Conservation (phyloP, 805 yeast species). For the Zygosaccharomyces bisporus region DNA sequence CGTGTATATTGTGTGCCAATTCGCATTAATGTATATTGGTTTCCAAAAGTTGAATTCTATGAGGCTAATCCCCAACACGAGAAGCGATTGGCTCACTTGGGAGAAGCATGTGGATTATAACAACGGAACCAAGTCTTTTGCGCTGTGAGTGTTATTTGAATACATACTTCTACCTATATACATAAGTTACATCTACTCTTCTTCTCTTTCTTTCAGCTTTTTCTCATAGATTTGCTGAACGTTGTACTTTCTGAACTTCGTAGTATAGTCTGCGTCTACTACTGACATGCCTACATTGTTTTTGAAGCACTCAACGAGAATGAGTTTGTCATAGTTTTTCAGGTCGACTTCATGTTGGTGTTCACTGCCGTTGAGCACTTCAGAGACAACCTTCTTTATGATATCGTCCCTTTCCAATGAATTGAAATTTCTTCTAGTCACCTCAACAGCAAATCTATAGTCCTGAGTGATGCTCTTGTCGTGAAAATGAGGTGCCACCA, state of each 20-base stretch:
- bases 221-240: conserved; percentile 71
- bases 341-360: conserved; percentile 76
- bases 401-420: conserved; percentile 68
- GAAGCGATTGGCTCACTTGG: conserved; percentile 92
- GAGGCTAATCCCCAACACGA: conserved; percentile 87
- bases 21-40: conserved; percentile 66
- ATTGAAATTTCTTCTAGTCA: conserved; percentile 74
- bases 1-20: conserved; percentile 45
- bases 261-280: conserved; percentile 53
- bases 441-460: conserved; percentile 70
- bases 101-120: conserved; percentile 43
- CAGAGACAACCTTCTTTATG: conserved; percentile 64
- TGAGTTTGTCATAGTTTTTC: conserved; percentile 70
- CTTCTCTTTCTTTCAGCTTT: conserved; percentile 24
- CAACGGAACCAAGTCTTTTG: conserved; percentile 21
- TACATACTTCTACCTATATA: conserved; percentile 8
- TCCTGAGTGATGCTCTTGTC: conserved; percentile 37
- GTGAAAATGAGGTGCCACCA: conserved; percentile 70
- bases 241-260: conserved; percentile 63
- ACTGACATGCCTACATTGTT: conserved; percentile 85
- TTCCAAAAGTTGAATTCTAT: conserved; percentile 77
- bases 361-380: conserved; percentile 55
- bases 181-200: conserved; percentile 2
- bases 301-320: conserved; percentile 85
- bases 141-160: conserved; percentile 17